Evolutionary conservation across 306 rosid genomes (phyloP).

Genomic region (Dalbergia oliveri): DNA sequence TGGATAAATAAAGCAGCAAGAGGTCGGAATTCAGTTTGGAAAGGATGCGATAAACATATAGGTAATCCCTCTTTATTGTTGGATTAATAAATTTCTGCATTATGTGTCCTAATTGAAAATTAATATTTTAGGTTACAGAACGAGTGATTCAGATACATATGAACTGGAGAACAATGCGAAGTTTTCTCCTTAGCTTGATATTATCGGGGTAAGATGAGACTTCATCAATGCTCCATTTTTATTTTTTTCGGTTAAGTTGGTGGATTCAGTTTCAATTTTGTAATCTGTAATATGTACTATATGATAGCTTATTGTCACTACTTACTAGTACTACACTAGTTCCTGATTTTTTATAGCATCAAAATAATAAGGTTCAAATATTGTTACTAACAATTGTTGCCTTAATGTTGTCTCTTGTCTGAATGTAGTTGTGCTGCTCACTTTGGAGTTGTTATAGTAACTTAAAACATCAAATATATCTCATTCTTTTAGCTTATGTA

Average conservation of each 20-base stretch:
- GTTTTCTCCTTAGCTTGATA: slow-evolving; percentile 23
- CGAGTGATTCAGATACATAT: slow-evolving; percentile 72
- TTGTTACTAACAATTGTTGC: not conserved
- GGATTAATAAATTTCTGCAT: slow-evolving; percentile 3
- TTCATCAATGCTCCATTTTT: not conserved
- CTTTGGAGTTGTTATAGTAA: not conserved
- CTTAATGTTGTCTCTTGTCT: not conserved
- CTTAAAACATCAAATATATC: not conserved
- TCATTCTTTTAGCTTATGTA: not conserved
- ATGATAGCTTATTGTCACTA: not conserved
- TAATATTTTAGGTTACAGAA: slow-evolving; percentile 60
- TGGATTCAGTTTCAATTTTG: not conserved
- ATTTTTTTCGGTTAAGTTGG: not conserved
- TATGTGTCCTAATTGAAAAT: slow-evolving; percentile 22
- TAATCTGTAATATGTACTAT: not conserved
- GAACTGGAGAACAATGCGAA: slow-evolving; percentile 48
- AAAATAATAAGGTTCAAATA: not conserved
- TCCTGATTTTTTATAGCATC: not conserved
- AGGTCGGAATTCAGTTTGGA: slow-evolving; percentile 56
- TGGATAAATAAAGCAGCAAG: slow-evolving; percentile 72
- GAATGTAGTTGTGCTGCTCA: not conserved
- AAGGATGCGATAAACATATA: slow-evolving; percentile 59
- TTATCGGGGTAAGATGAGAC: not conserved
- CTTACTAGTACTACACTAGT: not conserved
- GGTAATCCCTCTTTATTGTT: slow-evolving; percentile 46